A percentile compares a stretch with the other conserved stretches of the same genome.
phyloP scores from a whole-genome alignment of 495 filamentous ascomycete species.

The Xylaria grammica region DNA sequence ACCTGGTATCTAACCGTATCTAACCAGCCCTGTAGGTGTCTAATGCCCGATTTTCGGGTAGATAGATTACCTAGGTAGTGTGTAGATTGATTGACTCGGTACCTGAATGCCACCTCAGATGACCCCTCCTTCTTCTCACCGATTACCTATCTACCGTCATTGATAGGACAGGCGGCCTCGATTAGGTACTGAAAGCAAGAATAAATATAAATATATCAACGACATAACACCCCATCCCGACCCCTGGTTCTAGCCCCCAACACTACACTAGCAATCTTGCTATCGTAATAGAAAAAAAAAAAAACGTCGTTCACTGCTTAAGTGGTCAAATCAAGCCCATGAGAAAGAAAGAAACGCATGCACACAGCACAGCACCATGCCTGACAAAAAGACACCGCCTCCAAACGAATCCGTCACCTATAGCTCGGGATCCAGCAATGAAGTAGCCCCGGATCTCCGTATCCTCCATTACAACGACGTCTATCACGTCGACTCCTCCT shows the following conservation, averaged over 20 bases:
- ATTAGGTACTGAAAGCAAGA: background rate
- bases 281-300: no score
- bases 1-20: no score
- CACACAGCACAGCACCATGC: conserved; percentile 1
- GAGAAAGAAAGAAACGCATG: background rate
- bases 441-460: conserved; percentile 69
- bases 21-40: no score
- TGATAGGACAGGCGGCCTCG: background rate
- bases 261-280: no score
- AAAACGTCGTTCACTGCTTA: no score
- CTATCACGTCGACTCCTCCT: conserved; percentile 80
- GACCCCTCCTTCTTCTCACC: conserved; percentile 5
- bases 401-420: conserved; percentile 51
- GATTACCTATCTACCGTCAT: background rate
- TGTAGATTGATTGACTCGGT: background rate
- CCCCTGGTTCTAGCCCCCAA: background rate
- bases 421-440: conserved; percentile 50
- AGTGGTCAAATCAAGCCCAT: no score
- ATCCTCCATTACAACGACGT: conserved; percentile 91
- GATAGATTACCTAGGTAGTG: no score
- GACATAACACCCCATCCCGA: no score
- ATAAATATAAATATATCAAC: background rate
- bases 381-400: conserved; percentile 27
- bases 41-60: no score
- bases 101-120: background rate